These are phyloP conservation scores for Candida hungchunana DNA, from an alignment of 805 yeast species.

Conservation along the genomic window DNA sequence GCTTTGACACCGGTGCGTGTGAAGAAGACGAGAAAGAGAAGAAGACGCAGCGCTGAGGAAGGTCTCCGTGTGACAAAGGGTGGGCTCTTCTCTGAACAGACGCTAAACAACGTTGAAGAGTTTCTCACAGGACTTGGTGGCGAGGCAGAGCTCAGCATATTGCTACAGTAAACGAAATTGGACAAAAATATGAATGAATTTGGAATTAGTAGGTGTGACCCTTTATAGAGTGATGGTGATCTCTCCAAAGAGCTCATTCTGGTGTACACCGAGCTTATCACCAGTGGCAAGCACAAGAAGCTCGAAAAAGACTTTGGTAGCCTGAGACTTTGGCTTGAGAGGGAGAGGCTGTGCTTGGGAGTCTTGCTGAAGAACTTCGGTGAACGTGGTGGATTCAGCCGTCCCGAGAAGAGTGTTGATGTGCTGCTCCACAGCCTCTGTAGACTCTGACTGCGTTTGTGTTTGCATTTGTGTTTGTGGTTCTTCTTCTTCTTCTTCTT, in stretches of 20 bases:
- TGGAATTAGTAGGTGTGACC: too few species aligned
- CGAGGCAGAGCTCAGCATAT: conserved; percentile 35
- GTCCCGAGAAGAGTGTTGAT: conserved; percentile 4
- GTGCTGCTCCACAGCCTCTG: conserved; percentile 39
- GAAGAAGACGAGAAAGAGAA: conserved; percentile 27
- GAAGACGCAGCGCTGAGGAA: conserved; percentile 67
- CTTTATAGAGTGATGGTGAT: conserved; percentile 39
- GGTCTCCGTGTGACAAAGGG: conserved; percentile 71
- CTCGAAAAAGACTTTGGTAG: conserved; percentile 76
- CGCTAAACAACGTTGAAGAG: conserved; percentile 72
- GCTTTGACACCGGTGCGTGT: conserved; percentile 17
- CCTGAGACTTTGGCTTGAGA: conserved; percentile 45
- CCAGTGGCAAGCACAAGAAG: conserved; percentile 75
- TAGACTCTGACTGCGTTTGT: conserved; percentile 40
- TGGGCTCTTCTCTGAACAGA: conserved; percentile 73
- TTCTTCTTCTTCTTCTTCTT: conserved; percentile 19
- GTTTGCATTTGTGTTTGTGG: conserved; percentile 18
- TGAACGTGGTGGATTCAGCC: conserved; percentile 26
- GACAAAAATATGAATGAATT: too few species aligned
- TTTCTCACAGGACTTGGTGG: conserved; percentile 49
- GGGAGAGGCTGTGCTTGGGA: conserved; percentile 29
- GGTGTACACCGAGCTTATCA: conserved; percentile 62
- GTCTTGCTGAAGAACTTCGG: conserved; percentile 35
- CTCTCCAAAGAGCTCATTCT: conserved; percentile 55
- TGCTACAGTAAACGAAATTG: conserved; percentile 26